Conservation (phyloP, 2,329 filamentous ascomycete genomes). For the Paecilomyces niveus region DNA sequence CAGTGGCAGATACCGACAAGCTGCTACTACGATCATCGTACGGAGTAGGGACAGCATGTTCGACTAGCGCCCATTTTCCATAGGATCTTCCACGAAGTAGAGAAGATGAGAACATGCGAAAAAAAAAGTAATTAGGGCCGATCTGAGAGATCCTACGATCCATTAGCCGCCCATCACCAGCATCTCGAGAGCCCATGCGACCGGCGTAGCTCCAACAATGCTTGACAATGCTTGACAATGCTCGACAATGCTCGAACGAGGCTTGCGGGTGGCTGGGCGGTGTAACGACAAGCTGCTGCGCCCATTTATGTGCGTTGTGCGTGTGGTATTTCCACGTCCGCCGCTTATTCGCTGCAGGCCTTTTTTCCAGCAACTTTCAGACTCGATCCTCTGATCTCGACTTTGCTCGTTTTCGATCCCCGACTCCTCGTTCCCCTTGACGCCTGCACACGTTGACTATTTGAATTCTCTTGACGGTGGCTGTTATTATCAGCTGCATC, state of each 20-base stretch:
- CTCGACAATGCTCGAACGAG: constrained; percentile 1
- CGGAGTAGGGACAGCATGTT: background rate
- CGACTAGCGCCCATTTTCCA: background rate
- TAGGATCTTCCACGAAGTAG: background rate
- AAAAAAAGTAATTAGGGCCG: background rate
- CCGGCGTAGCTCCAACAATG: background rate
- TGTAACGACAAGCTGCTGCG: constrained; percentile 4
- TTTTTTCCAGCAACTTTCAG: constrained; percentile 21
- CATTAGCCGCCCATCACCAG: background rate
- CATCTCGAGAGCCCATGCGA: background rate
- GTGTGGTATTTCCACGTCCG: constrained; percentile 21
- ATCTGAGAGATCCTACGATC: background rate
- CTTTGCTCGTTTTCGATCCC: constrained; percentile 24
- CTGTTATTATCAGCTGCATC: constrained; percentile 6
- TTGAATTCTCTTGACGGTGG: constrained; percentile 1
- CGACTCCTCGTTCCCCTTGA: constrained; percentile 8
- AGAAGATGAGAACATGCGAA: background rate
- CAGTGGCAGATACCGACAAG: background rate
- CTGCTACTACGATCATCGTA: background rate
- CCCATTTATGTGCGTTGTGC: constrained; percentile 4
- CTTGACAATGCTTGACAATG: too few relatives aligned
- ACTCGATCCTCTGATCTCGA: constrained; percentile 25
- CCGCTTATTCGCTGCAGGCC: constrained; percentile 17
- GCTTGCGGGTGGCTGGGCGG: constrained; percentile 2
- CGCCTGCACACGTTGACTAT: background rate